These are phyloP conservation scores for Coniosporium tulheliwenetii DNA, from an alignment of 2,329 filamentous ascomycete genomes.

Conservation along the genomic window DNA sequence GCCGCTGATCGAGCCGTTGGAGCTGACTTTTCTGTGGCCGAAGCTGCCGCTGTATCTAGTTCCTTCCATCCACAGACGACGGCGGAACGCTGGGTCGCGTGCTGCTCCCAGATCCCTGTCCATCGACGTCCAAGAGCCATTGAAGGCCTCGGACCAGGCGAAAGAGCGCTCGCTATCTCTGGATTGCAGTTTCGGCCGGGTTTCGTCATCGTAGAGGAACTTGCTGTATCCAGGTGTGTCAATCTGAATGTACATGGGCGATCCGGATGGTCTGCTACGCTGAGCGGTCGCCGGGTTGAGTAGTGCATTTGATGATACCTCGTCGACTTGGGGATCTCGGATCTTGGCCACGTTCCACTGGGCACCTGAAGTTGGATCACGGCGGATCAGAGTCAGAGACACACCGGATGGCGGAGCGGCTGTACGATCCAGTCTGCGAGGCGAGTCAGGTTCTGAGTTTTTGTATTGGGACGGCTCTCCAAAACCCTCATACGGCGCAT, in stretches of 20 bases:
- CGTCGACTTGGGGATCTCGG: slow-evolving; percentile 25
- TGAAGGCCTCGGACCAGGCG: too few relatives aligned
- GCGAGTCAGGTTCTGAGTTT: too few relatives aligned
- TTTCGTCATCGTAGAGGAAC: slow-evolving; percentile 28
- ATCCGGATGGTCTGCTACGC: slow-evolving; percentile 20
- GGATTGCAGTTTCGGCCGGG: slow-evolving; percentile 2
- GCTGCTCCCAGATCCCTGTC: too few relatives aligned
- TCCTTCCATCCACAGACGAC: slow-evolving; percentile 33
- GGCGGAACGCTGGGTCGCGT: slow-evolving; percentile 15
- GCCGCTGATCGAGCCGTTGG: slow-evolving; percentile 3
- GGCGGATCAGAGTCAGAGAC: slow-evolving; percentile 32
- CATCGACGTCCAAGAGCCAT: too few relatives aligned
- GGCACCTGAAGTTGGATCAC: slow-evolving; percentile 29
- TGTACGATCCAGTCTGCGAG: too few relatives aligned
- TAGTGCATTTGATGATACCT: slow-evolving; percentile 26
- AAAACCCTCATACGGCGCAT: too few relatives aligned
- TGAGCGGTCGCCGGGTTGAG: slow-evolving; percentile 11
- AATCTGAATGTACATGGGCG: slow-evolving; percentile 37
- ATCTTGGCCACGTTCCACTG: slow-evolving; percentile 38
- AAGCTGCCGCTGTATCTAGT: slow-evolving; percentile 22
- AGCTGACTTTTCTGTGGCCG: slow-evolving; percentile 18
- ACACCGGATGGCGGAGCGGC: neutral
- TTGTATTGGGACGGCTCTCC: too few relatives aligned
- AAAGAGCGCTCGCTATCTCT: neutral
- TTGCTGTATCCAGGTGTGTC: slow-evolving; percentile 44